Percentiles rank a stretch among this genome's conserved stretches.
Conservation (phyloP, 106 monocot genomes). For the Ottelia alismoides region DNA sequence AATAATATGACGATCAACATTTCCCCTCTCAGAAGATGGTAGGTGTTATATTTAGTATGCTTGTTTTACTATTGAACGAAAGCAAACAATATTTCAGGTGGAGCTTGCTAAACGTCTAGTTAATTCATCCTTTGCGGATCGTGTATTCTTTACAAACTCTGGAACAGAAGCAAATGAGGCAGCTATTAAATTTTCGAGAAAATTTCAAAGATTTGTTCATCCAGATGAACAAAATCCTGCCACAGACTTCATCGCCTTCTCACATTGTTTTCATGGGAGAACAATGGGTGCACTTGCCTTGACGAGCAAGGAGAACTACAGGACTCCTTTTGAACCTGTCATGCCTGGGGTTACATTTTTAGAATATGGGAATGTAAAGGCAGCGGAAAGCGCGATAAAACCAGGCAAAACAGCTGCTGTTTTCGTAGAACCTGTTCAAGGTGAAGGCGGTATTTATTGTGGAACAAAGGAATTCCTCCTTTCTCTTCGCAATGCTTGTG, state of each 20-base stretch:
- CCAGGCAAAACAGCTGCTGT: slow-evolving; percentile 76
- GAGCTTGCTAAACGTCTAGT: slow-evolving; percentile 65
- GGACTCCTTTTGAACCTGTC: slow-evolving; percentile 75
- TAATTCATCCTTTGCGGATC: slow-evolving; percentile 80
- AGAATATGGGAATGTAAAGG: slow-evolving; percentile 75
- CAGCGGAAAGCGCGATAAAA: slow-evolving; percentile 28
- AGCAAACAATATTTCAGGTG: no score
- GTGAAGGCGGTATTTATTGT: slow-evolving; percentile 90
- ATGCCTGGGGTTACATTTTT: slow-evolving; percentile 87
- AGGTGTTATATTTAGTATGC: no score
- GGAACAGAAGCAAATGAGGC: slow-evolving; percentile 99
- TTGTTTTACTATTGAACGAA: no score
- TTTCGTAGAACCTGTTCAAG: slow-evolving; percentile 97
- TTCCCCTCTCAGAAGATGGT: no score
- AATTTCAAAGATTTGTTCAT: slow-evolving; percentile 45
- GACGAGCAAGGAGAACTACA: slow-evolving; percentile 83
- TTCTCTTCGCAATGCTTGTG: slow-evolving; percentile 41
- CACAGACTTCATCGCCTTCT: slow-evolving; percentile 72
- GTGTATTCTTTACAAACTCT: slow-evolving; percentile 84
- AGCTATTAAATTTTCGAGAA: slow-evolving; percentile 88
- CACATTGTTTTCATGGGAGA: slow-evolving; percentile 85
- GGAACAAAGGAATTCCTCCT: slow-evolving; percentile 71
- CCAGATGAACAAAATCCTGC: slow-evolving; percentile 23
- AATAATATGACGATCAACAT: no score
- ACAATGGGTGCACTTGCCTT: slow-evolving; percentile 87